Evolutionary conservation across 306 rosid genomes (phyloP).

Genomic region (Cicer bijugum): DNA sequence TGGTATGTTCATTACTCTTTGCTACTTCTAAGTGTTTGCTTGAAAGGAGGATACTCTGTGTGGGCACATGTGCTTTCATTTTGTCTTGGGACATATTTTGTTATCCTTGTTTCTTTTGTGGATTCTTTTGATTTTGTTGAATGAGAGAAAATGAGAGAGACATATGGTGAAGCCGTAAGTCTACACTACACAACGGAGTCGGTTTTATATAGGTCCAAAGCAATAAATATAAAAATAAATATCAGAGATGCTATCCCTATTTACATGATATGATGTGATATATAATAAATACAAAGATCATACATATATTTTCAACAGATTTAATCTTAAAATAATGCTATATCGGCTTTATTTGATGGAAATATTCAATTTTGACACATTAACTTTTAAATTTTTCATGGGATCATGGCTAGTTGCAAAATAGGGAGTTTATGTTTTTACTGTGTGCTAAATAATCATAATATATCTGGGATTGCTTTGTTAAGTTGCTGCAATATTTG

Average conservation of each 20-base stretch:
- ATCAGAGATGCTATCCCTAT: no score
- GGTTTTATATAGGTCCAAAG: no score
- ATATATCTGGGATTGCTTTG: slow-evolving; percentile 53
- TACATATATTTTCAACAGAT: not conserved
- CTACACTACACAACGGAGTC: no score
- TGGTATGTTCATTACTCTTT: slow-evolving; percentile 61
- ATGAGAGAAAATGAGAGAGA: no score
- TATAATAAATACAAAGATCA: no score
- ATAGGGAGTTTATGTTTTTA: slow-evolving; percentile 19
- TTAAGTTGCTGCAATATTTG: slow-evolving; percentile 69
- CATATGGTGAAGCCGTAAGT: no score
- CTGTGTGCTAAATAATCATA: slow-evolving; percentile 22
- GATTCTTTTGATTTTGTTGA: slow-evolving; percentile 3
- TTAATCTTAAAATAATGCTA: slow-evolving; percentile 26
- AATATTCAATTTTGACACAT: slow-evolving; percentile 18
- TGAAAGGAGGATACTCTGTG: slow-evolving; percentile 30
- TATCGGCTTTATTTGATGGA: slow-evolving; percentile 31
- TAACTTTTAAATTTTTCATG: not conserved
- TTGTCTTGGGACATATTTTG: not conserved
- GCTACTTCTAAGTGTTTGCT: slow-evolving; percentile 30
- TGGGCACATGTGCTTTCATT: not conserved
- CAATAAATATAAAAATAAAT: no score
- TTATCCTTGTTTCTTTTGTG: slow-evolving; percentile 12
- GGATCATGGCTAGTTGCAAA: slow-evolving; percentile 11
- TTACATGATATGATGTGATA: no score